Evolutionary conservation across 495 filamentous ascomycete species (phyloP).

Genomic region (Neurospora sp.): DNA sequence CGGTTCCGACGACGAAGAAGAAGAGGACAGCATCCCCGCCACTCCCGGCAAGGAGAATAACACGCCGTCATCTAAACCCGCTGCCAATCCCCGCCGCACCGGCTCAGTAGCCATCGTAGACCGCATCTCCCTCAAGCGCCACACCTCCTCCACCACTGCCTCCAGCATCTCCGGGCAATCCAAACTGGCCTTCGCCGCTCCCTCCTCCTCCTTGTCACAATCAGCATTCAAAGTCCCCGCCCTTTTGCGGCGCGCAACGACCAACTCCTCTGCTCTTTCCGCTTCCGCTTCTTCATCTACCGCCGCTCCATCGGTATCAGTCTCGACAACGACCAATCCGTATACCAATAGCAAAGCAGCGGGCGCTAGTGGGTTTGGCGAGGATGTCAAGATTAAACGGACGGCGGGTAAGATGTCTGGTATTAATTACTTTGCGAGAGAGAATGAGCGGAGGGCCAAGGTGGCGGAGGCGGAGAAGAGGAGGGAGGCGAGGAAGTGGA

Average conservation of each 20-base stretch:
- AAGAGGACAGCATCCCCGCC: neutral
- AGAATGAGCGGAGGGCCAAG: constrained; percentile 49
- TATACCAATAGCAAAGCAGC: constrained; percentile 25
- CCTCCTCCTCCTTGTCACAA: constrained; percentile 10
- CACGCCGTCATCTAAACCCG: too few species aligned
- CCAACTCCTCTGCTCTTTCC: constrained; percentile 43
- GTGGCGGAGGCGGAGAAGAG: constrained; percentile 51
- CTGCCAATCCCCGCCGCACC: constrained; percentile 24
- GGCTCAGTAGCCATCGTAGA: constrained; percentile 53
- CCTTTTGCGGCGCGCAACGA: constrained; percentile 69
- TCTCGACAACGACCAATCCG: constrained; percentile 19
- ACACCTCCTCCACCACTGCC: constrained; percentile 34
- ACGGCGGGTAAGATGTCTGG: constrained; percentile 48
- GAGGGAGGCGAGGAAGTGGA: constrained; percentile 57
- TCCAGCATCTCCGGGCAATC: constrained; percentile 14
- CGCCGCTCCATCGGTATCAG: neutral
- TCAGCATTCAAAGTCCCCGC: constrained; percentile 58
- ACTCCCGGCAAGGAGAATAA: neutral
- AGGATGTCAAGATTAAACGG: constrained; percentile 53
- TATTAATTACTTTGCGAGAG: constrained; percentile 75
- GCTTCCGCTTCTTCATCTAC: constrained; percentile 16
- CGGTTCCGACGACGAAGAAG: constrained; percentile 30
- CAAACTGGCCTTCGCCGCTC: constrained; percentile 51
- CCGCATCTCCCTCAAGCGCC: constrained; percentile 66
- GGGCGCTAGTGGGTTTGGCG: constrained; percentile 29